A percentile compares a stretch with the other conserved stretches of the same genome.
Conservation (phyloP, 2,329 filamentous ascomycete genomes). For the Phoma sp. region DNA sequence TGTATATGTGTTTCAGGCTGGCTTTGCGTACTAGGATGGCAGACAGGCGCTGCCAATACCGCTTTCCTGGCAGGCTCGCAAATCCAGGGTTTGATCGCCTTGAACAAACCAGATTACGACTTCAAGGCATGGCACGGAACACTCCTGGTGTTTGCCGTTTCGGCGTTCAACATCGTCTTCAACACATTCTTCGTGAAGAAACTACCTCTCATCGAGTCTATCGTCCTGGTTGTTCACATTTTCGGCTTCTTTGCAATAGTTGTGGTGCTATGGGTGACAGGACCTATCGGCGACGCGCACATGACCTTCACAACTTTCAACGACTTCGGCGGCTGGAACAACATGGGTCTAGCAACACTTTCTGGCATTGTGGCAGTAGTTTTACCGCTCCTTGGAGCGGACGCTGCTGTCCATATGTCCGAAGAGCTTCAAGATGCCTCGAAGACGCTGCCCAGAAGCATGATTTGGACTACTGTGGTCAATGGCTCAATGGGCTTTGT, state of each 20-base stretch:
- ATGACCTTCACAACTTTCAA: constrained; percentile 37
- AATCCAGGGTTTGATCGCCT: constrained; percentile 46
- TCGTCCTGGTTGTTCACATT: constrained; percentile 43
- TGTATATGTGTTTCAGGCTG: too few relatives aligned
- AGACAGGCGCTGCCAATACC: constrained; percentile 35
- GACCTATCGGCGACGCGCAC: constrained; percentile 25
- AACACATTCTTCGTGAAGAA: constrained; percentile 49
- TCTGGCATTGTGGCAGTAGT: constrained; percentile 42
- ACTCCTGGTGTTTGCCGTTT: constrained; percentile 45
- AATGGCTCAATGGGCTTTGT: constrained; percentile 48
- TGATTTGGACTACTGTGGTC: constrained; percentile 46
- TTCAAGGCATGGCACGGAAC: constrained; percentile 57
- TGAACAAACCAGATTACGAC: constrained; percentile 52
- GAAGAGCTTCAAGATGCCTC: constrained; percentile 42
- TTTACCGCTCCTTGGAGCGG: constrained; percentile 35
- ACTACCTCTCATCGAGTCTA: constrained; percentile 41
- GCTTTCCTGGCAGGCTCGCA: constrained; percentile 31
- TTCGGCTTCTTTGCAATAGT: constrained; percentile 52
- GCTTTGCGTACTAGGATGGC: constrained; percentile 50
- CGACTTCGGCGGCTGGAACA: constrained; percentile 46
- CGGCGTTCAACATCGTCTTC: constrained; percentile 48
- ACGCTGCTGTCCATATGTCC: constrained; percentile 38
- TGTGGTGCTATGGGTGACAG: constrained; percentile 37
- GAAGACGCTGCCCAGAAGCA: constrained; percentile 42
- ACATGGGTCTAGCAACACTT: constrained; percentile 40